Evolutionary conservation across 2,329 filamentous ascomycete species (phyloP).

Genomic region (Arthrobotrys sphaeroides): DNA sequence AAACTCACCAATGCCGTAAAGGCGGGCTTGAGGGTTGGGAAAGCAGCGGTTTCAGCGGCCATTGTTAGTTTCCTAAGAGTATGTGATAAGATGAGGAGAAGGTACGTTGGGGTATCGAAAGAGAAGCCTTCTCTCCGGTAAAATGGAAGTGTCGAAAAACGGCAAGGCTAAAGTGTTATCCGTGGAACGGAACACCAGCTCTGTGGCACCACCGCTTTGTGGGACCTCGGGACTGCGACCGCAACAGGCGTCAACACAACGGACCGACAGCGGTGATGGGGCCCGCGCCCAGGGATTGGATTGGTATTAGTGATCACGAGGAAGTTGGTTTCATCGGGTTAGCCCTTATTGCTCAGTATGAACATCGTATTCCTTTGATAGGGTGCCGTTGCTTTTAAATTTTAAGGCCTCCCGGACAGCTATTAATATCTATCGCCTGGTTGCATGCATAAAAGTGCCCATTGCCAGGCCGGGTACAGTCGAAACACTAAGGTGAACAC

Average conservation of each 20-base stretch:
- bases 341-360: neutral
- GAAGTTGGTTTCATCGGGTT: neutral
- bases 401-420: no score
- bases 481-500: no score
- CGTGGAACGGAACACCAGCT: neutral
- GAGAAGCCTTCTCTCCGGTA: constrained; percentile 2
- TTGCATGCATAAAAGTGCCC: no score
- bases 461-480: no score
- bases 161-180: neutral
- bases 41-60: neutral
- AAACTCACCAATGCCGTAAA: constrained; percentile 39
- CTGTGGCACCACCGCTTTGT: neutral
- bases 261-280: neutral
- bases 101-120: neutral
- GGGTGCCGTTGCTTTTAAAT: no score
- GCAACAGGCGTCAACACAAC: constrained; percentile 9
- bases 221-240: constrained; percentile 1
- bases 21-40: constrained; percentile 44
- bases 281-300: no score
- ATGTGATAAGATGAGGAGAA: neutral
- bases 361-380: neutral
- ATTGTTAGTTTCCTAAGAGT: neutral
- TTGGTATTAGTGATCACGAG: neutral
- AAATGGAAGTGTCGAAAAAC: constrained; percentile 19
- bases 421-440: no score